These are phyloP conservation scores for Termitomyces sp. DNA, from an alignment of 768 basidiomycete species.

Conservation along the genomic window DNA sequence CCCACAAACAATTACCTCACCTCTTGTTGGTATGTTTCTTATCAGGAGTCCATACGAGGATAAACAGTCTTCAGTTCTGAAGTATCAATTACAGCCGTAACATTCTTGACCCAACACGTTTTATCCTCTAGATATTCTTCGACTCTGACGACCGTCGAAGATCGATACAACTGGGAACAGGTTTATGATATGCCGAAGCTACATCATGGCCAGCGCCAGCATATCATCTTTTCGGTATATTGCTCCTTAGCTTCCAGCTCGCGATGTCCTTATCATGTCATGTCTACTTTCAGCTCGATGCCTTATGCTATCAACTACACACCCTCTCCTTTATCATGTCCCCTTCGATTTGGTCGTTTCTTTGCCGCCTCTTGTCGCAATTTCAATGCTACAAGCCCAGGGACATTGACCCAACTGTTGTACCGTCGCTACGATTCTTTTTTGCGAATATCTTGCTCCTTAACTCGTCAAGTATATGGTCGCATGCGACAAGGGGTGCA, in stretches of 20 bases:
- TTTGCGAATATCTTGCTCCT: slow-evolving; percentile 51
- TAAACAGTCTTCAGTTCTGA: slow-evolving; percentile 6
- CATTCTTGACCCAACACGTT: not conserved
- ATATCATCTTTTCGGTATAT: slow-evolving; percentile 63
- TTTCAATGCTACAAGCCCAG: slow-evolving; percentile 62
- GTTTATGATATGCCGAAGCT: slow-evolving; percentile 54
- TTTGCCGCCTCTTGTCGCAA: slow-evolving; percentile 54
- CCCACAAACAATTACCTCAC: not conserved
- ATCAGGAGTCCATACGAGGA: slow-evolving; percentile 6
- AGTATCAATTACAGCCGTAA: not conserved
- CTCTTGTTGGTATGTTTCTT: not conserved
- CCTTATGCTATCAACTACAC: slow-evolving; percentile 66
- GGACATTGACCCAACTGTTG: slow-evolving; percentile 47
- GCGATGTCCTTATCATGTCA: slow-evolving; percentile 6
- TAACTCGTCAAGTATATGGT: slow-evolving; percentile 57
- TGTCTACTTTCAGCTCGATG: slow-evolving; percentile 48
- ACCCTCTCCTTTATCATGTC: slow-evolving; percentile 74
- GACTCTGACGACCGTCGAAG: not conserved
- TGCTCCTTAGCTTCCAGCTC: not conserved
- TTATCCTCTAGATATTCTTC: not conserved
- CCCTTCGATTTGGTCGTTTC: slow-evolving; percentile 52
- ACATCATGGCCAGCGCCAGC: slow-evolving; percentile 62
- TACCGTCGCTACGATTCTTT: slow-evolving; percentile 65
- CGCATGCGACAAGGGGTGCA: slow-evolving; percentile 47
- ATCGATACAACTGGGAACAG: not conserved